A percentile compares a stretch with the other conserved stretches of the same genome.
These are phyloP conservation scores for Laetiporus sulphureus DNA, from an alignment of 1,284 basidiomycete genomes.

Conservation along the genomic window DNA sequence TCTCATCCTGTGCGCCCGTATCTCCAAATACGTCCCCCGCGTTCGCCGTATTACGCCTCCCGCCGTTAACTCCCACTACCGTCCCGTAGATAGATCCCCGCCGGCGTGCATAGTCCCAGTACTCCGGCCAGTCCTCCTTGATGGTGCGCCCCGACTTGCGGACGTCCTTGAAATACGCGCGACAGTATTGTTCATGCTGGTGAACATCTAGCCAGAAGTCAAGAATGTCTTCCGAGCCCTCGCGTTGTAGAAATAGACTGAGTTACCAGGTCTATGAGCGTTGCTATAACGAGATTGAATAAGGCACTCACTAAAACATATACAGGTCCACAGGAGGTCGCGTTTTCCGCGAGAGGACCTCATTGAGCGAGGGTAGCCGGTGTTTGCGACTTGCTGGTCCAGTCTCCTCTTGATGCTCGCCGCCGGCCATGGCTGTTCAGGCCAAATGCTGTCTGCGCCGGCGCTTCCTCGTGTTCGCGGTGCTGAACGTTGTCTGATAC, in stretches of 20 bases:
- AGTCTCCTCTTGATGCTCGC: conserved; percentile 64
- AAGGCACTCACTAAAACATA: conserved; percentile 89
- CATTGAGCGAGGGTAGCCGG: conserved; percentile 73
- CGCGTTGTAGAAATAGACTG: conserved; percentile 86
- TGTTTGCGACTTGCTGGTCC: conserved; percentile 41
- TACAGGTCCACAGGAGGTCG: conserved; percentile 94
- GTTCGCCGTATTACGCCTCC: conserved; percentile 72
- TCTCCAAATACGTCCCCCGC: conserved; percentile 62
- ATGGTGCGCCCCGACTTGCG: conserved; percentile 89
- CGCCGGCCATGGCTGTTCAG: conserved; percentile 54
- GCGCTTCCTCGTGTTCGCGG: background rate
- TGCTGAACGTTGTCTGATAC: conserved; percentile 2
- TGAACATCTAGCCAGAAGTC: conserved; percentile 99
- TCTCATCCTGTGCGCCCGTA: conserved; percentile 41
- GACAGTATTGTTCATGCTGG: conserved; percentile 97
- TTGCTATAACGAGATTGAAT: conserved; percentile 7
- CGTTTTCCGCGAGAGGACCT: conserved; percentile 84
- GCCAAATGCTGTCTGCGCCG: conserved; percentile 10
- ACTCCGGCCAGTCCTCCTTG: conserved; percentile 96
- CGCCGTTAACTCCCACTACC: conserved; percentile 71
- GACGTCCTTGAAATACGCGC: conserved; percentile 98
- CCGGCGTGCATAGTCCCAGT: conserved; percentile 85
- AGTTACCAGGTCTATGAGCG: background rate
- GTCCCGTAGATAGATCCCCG: conserved; percentile 88
- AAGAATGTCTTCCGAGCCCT: conserved; percentile 90